These are phyloP conservation scores for Teratosphaeria gauchensis DNA, from an alignment of 2,329 filamentous ascomycete genomes.

Conservation along the genomic window DNA sequence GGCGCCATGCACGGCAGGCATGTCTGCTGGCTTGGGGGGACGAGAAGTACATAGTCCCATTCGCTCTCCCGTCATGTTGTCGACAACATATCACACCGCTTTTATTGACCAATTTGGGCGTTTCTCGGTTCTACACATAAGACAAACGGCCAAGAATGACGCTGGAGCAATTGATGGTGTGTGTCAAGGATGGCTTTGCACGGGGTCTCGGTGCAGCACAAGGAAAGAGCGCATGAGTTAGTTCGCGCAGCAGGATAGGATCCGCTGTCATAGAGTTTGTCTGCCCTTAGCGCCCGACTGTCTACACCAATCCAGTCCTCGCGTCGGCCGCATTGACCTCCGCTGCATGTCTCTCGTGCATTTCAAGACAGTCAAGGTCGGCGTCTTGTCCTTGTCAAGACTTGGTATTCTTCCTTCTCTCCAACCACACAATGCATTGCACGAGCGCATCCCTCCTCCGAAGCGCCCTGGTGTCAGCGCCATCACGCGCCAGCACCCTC, in stretches of 20 bases:
- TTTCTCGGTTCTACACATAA: too few relatives aligned
- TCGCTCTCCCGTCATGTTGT: too few relatives aligned
- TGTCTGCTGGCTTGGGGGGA: too few relatives aligned
- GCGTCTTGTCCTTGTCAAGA: not conserved
- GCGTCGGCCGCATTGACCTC: not conserved
- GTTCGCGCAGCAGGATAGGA: not conserved
- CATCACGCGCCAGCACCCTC: constrained; percentile 6
- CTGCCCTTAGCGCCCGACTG: not conserved
- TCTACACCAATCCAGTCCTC: not conserved
- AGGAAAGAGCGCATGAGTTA: not conserved
- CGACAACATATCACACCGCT: too few relatives aligned
- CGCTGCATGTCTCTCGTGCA: not conserved
- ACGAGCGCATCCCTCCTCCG: constrained; percentile 2
- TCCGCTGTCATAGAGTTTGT: not conserved
- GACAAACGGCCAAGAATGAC: too few relatives aligned
- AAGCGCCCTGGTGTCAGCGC: not conserved
- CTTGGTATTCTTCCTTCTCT: too few relatives aligned
- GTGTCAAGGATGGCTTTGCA: not conserved
- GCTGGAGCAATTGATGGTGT: not conserved
- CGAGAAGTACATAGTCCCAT: too few relatives aligned
- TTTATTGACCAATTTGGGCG: too few relatives aligned
- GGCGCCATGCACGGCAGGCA: too few relatives aligned
- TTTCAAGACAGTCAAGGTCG: not conserved
- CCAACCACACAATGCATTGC: constrained; percentile 3
- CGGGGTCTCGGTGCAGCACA: not conserved